Evolutionary conservation across 2,329 filamentous ascomycete species (phyloP), one percentile per base, ranked within the genome.

Genomic region (Nannizziopsis arthrosporioides): DNA sequence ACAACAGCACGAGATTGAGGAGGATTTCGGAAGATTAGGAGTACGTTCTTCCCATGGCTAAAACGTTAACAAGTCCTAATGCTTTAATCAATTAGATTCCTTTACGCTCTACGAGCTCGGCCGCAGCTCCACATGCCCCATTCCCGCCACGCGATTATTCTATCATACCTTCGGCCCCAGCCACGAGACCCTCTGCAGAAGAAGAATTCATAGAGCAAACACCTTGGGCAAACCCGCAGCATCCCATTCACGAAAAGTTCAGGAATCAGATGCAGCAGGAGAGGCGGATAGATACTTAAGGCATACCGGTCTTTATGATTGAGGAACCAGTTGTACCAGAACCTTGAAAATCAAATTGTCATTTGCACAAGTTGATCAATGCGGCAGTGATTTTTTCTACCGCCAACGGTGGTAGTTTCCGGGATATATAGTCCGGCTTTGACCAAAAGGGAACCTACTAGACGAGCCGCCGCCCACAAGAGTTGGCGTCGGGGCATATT

Each of bases 221-320:
- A 4, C 84, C 88, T 1, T 95, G 89, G 89, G 87, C 88, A 32
- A 94, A 94, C 61, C 86, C 88, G 14, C 85, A 90, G 56, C 82
- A 87, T 61, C 81, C 83, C 5, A 76, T 80, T 8, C 81, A 86
- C 60, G 75, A 77, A 53, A 62, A 69, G 46, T 63, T 68, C 37
- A 65, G 69, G 36, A 65, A 61, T 19, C 60, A 56, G 42, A 57
- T 65, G 36, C 59, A 60, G 2, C 63, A 61, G 41, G 55, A 50
- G 19, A 59, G 57, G 45, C 52, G 22, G 22, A 7, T 27, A 4
- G 22, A 27, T 27, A 27, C 22, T 27, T 27, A 7, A 27, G 22
- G 22, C 7, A 7, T 27, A 3, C 7, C 22, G 7, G 22, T 27
- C 7, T 27, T 27, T 27, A 27, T 27, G 22, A 4, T 27, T 7